These are phyloP conservation scores for Clavispora phyllophila DNA, from an alignment of 805 yeast genomes.

Conservation along the genomic window DNA sequence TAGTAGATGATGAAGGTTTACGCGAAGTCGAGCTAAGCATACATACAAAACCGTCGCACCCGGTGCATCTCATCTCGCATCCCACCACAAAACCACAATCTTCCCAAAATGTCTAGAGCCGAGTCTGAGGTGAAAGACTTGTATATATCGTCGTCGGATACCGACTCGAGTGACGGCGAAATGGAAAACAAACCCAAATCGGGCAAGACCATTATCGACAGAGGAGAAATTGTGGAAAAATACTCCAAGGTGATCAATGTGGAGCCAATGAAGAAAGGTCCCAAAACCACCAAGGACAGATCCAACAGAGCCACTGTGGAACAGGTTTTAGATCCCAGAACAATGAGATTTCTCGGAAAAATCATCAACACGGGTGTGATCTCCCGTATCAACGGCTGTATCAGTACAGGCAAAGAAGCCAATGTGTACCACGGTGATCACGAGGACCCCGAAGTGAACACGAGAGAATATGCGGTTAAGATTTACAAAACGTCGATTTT, in stretches of 20 bases:
- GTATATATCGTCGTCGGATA: conserved; percentile 1
- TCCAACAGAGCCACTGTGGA: conserved; percentile 96
- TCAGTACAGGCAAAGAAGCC: conserved; percentile 98
- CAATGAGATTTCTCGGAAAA: conserved; percentile 75
- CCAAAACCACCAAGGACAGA: conserved; percentile 67
- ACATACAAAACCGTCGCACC: neutral
- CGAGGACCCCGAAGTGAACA: conserved; percentile 42
- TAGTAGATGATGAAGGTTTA: neutral
- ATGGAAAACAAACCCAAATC: neutral
- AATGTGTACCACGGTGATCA: conserved; percentile 76
- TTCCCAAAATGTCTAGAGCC: neutral
- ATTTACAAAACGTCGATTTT: conserved; percentile 93
- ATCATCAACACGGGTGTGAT: conserved; percentile 80
- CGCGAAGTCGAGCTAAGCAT: neutral
- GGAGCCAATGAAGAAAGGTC: conserved; percentile 54
- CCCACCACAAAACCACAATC: neutral
- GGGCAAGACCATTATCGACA: conserved; percentile 28
- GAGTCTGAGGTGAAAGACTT: neutral
- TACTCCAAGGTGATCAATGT: conserved; percentile 62
- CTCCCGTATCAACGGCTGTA: conserved; percentile 85
- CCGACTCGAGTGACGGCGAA: conserved; percentile 2
- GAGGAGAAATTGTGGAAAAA: conserved; percentile 50
- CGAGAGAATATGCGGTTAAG: conserved; percentile 76
- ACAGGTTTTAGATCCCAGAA: conserved; percentile 93
- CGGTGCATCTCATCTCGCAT: conserved; percentile 1